Conservation (phyloP, 129 eudicot species). For the Chrysanthemum seticuspe region DNA sequence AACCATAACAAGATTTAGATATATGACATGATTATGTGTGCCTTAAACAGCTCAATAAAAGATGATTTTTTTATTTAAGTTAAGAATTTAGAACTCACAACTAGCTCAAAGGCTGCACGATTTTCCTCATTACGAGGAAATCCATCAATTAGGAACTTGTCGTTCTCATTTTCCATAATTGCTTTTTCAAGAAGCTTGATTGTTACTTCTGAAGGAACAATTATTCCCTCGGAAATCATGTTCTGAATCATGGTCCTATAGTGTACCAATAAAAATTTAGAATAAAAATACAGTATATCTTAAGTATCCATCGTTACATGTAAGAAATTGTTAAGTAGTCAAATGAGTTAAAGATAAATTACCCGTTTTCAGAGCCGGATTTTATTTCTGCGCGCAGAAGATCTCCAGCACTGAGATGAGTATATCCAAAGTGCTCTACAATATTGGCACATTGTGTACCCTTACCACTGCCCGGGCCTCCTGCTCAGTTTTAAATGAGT, state of each 20-base stretch:
- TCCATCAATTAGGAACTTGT: slow-evolving; percentile 93
- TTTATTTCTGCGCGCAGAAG: slow-evolving; percentile 93
- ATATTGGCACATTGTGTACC: slow-evolving; percentile 98
- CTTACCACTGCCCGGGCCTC: slow-evolving; percentile 99
- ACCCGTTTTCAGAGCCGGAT: slow-evolving; percentile 97
- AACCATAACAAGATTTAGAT: not conserved
- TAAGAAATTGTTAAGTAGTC: not conserved
- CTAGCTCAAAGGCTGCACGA: slow-evolving; percentile 84
- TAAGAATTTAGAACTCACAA: slow-evolving; percentile 48
- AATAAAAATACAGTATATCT: too few species aligned
- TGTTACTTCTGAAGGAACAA: slow-evolving; percentile 98
- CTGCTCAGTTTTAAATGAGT: slow-evolving; percentile 39
- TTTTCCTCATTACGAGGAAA: slow-evolving; percentile 99
- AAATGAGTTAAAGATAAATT: slow-evolving; percentile 14
- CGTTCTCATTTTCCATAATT: slow-evolving; percentile 70
- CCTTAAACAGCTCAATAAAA: not conserved
- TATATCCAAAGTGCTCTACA: slow-evolving; percentile 83
- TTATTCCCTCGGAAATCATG: slow-evolving; percentile 94
- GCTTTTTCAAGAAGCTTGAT: slow-evolving; percentile 92
- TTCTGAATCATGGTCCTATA: slow-evolving; percentile 86
- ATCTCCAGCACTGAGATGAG: slow-evolving; percentile 99
- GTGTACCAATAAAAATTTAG: slow-evolving; percentile 1
- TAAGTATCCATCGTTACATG: too few species aligned
- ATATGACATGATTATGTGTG: not conserved
- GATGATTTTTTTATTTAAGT: not conserved